phyloP scores from a whole-genome alignment of 2,329 filamentous ascomycete species.

The Phaeosphaeriaceae sp. region DNA sequence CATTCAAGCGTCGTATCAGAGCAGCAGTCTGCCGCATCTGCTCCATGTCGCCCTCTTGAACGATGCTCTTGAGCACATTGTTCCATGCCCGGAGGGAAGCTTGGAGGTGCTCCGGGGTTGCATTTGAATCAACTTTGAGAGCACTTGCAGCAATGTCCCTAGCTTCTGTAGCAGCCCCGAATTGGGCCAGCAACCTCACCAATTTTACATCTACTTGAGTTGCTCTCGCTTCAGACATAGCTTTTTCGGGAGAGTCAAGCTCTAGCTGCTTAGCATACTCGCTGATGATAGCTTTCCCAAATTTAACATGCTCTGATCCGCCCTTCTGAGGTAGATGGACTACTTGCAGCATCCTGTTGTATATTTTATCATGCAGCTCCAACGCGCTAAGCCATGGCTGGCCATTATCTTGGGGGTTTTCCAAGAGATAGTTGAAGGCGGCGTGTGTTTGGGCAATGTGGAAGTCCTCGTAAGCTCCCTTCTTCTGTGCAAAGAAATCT shows the following conservation, averaged over 20 bases:
- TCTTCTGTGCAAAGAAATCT: constrained; percentile 35
- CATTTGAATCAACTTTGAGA: constrained; percentile 16
- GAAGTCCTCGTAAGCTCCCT: constrained; percentile 34
- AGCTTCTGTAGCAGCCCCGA: constrained; percentile 34
- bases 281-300: constrained; percentile 49
- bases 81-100: constrained; percentile 26
- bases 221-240: not conserved
- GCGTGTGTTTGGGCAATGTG: constrained; percentile 62
- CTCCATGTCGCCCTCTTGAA: constrained; percentile 62
- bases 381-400: constrained; percentile 39
- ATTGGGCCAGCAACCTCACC: constrained; percentile 28
- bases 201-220: constrained; percentile 12
- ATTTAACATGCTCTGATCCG: constrained; percentile 47
- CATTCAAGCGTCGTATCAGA: constrained; percentile 54
- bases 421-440: constrained; percentile 67
- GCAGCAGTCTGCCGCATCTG: constrained; percentile 64
- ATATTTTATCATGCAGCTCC: constrained; percentile 21
- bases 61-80: constrained; percentile 65
- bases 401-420: constrained; percentile 27
- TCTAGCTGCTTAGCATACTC: constrained; percentile 2
- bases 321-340: constrained; percentile 45
- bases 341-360: constrained; percentile 12
- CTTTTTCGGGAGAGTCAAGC: not conserved
- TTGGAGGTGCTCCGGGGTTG: constrained; percentile 1
- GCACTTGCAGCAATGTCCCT: constrained; percentile 25